Percentiles rank a stretch among this genome's conserved stretches.
Evolutionary conservation across 2,329 filamentous ascomycete species (phyloP).

Genomic region (Aplosporella prunicola): DNA sequence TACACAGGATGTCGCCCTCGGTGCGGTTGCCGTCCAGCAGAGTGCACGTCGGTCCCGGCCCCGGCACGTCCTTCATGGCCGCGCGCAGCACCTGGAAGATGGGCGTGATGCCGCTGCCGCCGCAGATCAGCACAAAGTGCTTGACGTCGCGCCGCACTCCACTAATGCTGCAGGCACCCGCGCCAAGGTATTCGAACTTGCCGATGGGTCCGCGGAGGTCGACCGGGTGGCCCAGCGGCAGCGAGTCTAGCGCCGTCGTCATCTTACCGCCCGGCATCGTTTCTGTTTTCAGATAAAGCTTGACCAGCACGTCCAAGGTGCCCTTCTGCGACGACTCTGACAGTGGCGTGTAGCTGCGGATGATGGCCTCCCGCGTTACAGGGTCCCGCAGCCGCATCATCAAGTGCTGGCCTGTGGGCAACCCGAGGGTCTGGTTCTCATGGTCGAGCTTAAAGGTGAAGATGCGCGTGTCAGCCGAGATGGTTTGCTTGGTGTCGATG

Average conservation of each 20-base stretch:
- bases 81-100: conserved; percentile 76
- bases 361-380: conserved; percentile 60
- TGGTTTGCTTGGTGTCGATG: conserved; percentile 55
- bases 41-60: conserved; percentile 58
- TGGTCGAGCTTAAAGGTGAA: conserved; percentile 76
- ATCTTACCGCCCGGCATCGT: conserved; percentile 61
- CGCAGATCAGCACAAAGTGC: conserved; percentile 78
- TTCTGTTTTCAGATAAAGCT: conserved; percentile 62
- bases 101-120: conserved; percentile 83
- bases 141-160: conserved; percentile 48
- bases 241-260: conserved; percentile 66
- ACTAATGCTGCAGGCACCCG: conserved; percentile 54
- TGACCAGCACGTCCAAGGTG: conserved; percentile 65
- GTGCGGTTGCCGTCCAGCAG: conserved; percentile 70
- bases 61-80: conserved; percentile 54
- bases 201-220: conserved; percentile 86
- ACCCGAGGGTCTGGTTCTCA: conserved; percentile 57
- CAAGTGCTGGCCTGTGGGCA: conserved; percentile 78
- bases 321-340: conserved; percentile 55
- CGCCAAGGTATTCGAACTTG: conserved; percentile 69
- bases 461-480: conserved; percentile 71
- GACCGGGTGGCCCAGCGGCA: conserved; percentile 62
- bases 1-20: conserved; percentile 75
- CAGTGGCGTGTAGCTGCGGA: conserved; percentile 80
- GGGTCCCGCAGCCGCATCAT: conserved; percentile 74